These are phyloP conservation scores for Pseudoscleropodium purum DNA, from an alignment of 225 moss, liverwort and hornwort genomes.

Conservation along the genomic window DNA sequence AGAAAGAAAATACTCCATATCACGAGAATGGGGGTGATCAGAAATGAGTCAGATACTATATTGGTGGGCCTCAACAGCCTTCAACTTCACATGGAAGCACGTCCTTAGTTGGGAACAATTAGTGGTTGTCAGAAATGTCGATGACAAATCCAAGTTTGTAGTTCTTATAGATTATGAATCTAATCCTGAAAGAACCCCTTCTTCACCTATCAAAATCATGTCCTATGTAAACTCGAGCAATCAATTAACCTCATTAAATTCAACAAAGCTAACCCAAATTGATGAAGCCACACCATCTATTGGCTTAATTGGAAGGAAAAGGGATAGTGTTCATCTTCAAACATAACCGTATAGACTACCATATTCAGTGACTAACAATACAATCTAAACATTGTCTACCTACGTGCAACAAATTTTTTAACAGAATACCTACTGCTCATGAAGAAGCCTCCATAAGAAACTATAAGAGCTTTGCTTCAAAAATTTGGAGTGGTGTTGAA, in stretches of 20 bases:
- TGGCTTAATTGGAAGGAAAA: neutral
- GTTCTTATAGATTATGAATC: neutral
- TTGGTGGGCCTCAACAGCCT: fast-evolving
- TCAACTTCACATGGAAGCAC: too few relatives aligned
- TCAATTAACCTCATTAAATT: too few relatives aligned
- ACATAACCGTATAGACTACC: neutral
- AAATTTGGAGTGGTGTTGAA: too few relatives aligned
- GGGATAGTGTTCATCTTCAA: too few relatives aligned
- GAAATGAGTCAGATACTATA: too few relatives aligned
- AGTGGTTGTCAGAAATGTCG: neutral
- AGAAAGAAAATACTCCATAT: too few relatives aligned
- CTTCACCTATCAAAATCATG: neutral
- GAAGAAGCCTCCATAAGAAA: neutral
- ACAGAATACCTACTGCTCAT: fast-evolving
- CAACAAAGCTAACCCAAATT: too few relatives aligned
- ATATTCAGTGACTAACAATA: fast-evolving
- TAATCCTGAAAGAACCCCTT: too few relatives aligned
- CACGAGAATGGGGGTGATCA: too few relatives aligned
- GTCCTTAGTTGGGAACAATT: neutral
- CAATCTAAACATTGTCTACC: neutral
- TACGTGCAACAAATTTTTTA: too few relatives aligned
- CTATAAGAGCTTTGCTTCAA: neutral
- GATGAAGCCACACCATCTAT: neutral
- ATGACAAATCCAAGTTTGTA: neutral
- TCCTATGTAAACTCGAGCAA: neutral